Percentiles rank a stretch among this genome's conserved stretches.
Conservation (phyloP, 805 yeast species). For the Limtongia smithiae region DNA sequence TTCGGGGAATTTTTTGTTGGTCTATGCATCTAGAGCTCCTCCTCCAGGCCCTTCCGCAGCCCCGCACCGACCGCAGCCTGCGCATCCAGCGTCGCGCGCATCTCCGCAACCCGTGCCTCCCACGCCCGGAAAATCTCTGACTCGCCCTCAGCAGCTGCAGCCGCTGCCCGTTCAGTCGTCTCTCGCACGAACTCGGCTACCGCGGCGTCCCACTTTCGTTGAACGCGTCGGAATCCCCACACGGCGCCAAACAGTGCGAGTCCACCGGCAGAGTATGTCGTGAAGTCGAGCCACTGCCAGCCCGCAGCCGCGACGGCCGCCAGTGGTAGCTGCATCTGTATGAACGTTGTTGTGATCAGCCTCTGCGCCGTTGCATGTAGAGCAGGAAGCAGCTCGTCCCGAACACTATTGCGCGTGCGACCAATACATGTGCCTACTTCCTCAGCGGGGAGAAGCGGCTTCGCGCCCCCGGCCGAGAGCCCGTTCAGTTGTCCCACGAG, state of each 20-base stretch:
- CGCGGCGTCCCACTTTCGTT: constrained; percentile 36
- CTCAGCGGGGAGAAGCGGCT: background rate
- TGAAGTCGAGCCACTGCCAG: constrained; percentile 32
- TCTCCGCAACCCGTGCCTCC: constrained; percentile 34
- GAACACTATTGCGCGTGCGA: constrained; percentile 2
- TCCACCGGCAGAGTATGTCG: constrained; percentile 38
- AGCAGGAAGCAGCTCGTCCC: constrained; percentile 13
- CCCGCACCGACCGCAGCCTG: constrained; percentile 11
- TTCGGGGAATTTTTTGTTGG: too few relatives aligned
- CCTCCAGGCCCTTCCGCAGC: background rate
- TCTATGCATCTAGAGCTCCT: too few relatives aligned
- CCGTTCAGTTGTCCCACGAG: constrained; percentile 35
- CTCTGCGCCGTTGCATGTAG: constrained; percentile 36
- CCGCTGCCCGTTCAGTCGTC: constrained; percentile 32
- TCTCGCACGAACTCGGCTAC: constrained; percentile 28
- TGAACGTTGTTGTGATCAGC: constrained; percentile 32
- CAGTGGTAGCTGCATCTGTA: constrained; percentile 39
- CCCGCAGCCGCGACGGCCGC: constrained; percentile 36
- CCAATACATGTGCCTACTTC: constrained; percentile 6
- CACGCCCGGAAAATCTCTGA: constrained; percentile 34
- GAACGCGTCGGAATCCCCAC: constrained; percentile 38
- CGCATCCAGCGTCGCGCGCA: constrained; percentile 2
- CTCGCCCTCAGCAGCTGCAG: constrained; percentile 34
- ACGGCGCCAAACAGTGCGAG: constrained; percentile 39
- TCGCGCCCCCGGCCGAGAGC: background rate